Percentiles rank a stretch among this genome's conserved stretches.
phyloP scores from a whole-genome alignment of 805 yeast genomes.

The Cyberlindnera nakhonratchasimensis region DNA sequence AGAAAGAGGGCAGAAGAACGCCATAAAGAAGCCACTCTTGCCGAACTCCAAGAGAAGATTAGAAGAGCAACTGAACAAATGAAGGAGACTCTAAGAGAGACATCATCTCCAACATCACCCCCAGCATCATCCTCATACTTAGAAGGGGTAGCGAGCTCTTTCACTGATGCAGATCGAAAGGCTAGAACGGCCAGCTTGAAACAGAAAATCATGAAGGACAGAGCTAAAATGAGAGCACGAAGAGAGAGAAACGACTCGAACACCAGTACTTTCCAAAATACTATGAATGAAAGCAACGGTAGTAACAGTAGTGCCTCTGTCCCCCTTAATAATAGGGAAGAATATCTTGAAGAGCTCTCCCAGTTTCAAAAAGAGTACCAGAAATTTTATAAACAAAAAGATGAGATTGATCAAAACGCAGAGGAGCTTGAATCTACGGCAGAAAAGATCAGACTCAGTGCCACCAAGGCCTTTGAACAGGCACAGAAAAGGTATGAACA shows the following conservation, averaged over 20 bases:
- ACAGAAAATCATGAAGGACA: slow-evolving; percentile 1
- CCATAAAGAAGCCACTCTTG: slow-evolving; percentile 1
- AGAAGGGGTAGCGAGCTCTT: not conserved
- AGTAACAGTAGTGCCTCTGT: not conserved
- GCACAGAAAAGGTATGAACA: slow-evolving; percentile 20
- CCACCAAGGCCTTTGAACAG: slow-evolving; percentile 16
- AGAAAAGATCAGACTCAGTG: slow-evolving; percentile 13
- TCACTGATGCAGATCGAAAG: not conserved
- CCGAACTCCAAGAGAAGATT: slow-evolving; percentile 9
- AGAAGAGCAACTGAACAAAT: slow-evolving; percentile 7
- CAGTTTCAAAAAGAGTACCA: slow-evolving; percentile 5
- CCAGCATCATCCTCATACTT: not conserved
- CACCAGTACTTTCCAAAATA: not conserved
- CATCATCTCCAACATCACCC: not conserved
- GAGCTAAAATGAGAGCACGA: not conserved
- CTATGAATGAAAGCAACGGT: not conserved
- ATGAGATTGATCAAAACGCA: slow-evolving; percentile 6
- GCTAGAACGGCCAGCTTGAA: not conserved
- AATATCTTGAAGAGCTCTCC: slow-evolving; percentile 8
- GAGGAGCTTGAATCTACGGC: slow-evolving; percentile 6
- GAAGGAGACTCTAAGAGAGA: slow-evolving; percentile 1
- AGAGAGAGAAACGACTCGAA: not conserved
- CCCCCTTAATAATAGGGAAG: slow-evolving; percentile 1
- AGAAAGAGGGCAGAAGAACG: slow-evolving; percentile 10
- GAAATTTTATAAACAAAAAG: slow-evolving; percentile 6